These are phyloP conservation scores for Clonostachys byssicola DNA, from an alignment of 2,329 filamentous ascomycete species.

Conservation along the genomic window DNA sequence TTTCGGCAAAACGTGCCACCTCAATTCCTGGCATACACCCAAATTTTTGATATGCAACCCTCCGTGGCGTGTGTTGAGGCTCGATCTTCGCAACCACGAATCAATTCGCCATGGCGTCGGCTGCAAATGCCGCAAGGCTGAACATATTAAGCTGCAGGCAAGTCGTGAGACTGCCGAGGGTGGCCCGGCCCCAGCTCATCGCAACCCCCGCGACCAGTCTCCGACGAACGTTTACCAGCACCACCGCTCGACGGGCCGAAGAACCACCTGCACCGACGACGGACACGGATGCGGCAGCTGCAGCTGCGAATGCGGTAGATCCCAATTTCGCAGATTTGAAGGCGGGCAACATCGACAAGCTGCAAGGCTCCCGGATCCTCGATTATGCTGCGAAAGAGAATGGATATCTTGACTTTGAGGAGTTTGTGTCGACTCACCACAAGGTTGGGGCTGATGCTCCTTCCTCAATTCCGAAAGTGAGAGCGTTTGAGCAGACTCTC, in stretches of 20 bases:
- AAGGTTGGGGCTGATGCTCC: conserved; percentile 12
- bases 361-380: conserved; percentile 16
- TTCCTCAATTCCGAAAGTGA: conserved; percentile 8
- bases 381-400: conserved; percentile 27
- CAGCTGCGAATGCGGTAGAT: background rate
- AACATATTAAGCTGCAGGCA: conserved; percentile 26
- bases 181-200: conserved; percentile 14
- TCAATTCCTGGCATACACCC: background rate
- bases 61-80: too few species aligned
- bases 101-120: conserved; percentile 11
- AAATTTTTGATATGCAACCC: conserved; percentile 1
- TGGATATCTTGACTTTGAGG: conserved; percentile 23
- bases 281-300: conserved; percentile 2
- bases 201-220: conserved; percentile 9
- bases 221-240: conserved; percentile 22
- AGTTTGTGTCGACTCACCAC: conserved; percentile 19
- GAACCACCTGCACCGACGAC: background rate
- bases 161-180: conserved; percentile 12
- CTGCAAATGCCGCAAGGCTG: conserved; percentile 29
- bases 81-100: background rate
- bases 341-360: background rate
- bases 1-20: too few species aligned
- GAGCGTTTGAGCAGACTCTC: conserved; percentile 21
- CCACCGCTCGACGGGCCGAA: conserved; percentile 17
- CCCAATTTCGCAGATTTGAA: too few species aligned